Evolutionary conservation across 2,329 filamentous ascomycete species (phyloP).

Genomic region (Aspergillus floridensis): DNA sequence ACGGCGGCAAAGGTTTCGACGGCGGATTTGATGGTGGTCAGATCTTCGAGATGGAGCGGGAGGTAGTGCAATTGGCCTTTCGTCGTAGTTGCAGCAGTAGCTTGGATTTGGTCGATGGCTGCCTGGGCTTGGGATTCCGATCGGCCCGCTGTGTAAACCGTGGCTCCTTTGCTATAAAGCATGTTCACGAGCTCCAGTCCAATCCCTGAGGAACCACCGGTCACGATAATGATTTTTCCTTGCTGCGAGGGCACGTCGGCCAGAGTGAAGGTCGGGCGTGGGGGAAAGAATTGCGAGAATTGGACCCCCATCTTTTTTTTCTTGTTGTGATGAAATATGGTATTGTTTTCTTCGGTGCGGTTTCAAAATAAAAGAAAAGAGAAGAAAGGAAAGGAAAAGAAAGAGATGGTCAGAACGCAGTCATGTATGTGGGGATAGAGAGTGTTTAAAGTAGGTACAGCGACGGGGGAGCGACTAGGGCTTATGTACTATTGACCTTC

Average conservation of each 20-base stretch:
- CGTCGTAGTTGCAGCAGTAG: no score
- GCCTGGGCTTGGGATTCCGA: background rate
- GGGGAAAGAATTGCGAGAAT: constrained; percentile 11
- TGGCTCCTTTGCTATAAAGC: constrained; percentile 10
- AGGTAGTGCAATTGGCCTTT: constrained; percentile 43
- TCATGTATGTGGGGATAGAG: no score
- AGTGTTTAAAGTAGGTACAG: no score
- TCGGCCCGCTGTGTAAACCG: constrained; percentile 6
- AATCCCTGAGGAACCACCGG: constrained; percentile 13
- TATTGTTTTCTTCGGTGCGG: no score
- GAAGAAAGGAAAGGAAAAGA: no score
- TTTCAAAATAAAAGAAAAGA: no score
- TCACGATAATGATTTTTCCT: constrained; percentile 10
- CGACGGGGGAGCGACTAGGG: no score
- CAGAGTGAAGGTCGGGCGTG: constrained; percentile 7
- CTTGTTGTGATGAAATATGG: no score
- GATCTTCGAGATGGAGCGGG: constrained; percentile 44
- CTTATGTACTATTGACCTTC: no score
- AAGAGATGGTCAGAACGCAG: no score
- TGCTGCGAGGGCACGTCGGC: constrained; percentile 4
- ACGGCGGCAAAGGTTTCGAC: constrained; percentile 34
- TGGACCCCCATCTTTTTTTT: constrained; percentile 1
- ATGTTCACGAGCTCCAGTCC: constrained; percentile 12
- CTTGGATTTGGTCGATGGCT: background rate
- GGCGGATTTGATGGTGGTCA: constrained; percentile 15